Base-by-base conservation (phyloP, 805 yeast genomes). In the Metahyphopichia silvanorum region DNA sequence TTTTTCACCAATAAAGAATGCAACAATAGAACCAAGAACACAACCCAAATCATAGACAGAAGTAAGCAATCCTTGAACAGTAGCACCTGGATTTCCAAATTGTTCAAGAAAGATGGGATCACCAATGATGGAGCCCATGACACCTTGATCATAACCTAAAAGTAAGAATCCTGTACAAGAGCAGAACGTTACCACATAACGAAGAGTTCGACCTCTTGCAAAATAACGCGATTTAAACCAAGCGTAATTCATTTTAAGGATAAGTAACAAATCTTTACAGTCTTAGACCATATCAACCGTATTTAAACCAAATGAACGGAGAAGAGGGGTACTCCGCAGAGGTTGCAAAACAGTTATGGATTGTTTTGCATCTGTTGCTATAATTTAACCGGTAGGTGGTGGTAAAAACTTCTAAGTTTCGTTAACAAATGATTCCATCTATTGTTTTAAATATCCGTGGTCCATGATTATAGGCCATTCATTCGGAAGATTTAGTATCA, bases 101-200 rank as follows among this genome's bases (percentile, higher is more conserved):
- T 9, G 22, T 11, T 21, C 11, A 11, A 9, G 9, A 11, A 21
- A 21, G 10, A 21, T 11, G 11, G 22, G 22, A 11, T 21, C 35
- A 16, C 32, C 38, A 16, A 32, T 32, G 24, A 38, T 32, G 16
- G 37, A 27, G 16, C 42, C 42, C 42, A 35, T 32, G 16, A 32
- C 34, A 2, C 39, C 36, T 12, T 32, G 38, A 18, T 35, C 42
- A 21, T 32, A 32, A 15, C 39, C 39, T n/a, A 38, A 16, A 8
- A 34, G 25, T 6, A 34, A 20, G 23, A 34, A 34, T 11, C 38
- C 38, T 8, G 40, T 33, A 30, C 40, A 37, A 12, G 40, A 37
- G 20, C 40, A 37, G 25, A 37, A 37, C 3, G 40, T 37, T 5
- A 37, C 29, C 32, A 37, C 27, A 33, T 30, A 34, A 17, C 37